Percentiles rank a stretch among this genome's conserved stretches.
phyloP scores from a whole-genome alignment of 2,329 filamentous ascomycete species.

The Fusarium buxicola region DNA sequence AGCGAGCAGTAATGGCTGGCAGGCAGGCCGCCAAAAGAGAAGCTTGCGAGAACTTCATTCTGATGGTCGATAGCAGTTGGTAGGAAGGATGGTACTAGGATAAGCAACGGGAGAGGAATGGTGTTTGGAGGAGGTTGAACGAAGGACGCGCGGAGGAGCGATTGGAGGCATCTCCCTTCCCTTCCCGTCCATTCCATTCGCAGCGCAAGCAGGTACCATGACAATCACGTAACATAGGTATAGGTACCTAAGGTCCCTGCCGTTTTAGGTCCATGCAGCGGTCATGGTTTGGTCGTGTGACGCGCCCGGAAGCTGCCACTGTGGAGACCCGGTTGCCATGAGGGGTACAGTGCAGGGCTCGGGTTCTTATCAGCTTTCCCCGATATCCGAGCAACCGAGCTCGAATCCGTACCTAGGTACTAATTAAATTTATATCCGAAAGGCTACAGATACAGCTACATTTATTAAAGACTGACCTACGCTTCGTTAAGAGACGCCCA shows the following conservation, averaged over 20 bases:
- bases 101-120: constrained; percentile 5
- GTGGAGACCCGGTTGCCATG: constrained; percentile 40
- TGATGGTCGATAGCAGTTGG: constrained; percentile 7
- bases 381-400: too few relatives aligned
- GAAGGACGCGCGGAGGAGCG: constrained; percentile 23
- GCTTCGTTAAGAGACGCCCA: too few relatives aligned
- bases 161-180: too few relatives aligned
- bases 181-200: too few relatives aligned
- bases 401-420: too few relatives aligned
- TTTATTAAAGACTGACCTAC: too few relatives aligned
- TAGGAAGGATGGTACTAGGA: constrained; percentile 2
- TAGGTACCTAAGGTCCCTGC: constrained; percentile 35
- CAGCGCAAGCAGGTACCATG: constrained; percentile 32
- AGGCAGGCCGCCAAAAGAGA: constrained; percentile 67
- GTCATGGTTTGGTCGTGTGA: constrained; percentile 38
- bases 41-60: constrained; percentile 65
- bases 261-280: constrained; percentile 28
- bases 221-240: constrained; percentile 43
- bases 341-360: constrained; percentile 9
- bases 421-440: too few relatives aligned
- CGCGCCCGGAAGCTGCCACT: constrained; percentile 22
- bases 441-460: too few relatives aligned
- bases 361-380: constrained; percentile 16
- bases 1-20: constrained; percentile 66
- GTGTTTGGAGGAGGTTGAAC: constrained; percentile 25